A percentile compares a stretch with the other conserved stretches of the same genome.
Conservation (phyloP, 164 flowering plant genomes). For the Berberis thunbergii region DNA sequence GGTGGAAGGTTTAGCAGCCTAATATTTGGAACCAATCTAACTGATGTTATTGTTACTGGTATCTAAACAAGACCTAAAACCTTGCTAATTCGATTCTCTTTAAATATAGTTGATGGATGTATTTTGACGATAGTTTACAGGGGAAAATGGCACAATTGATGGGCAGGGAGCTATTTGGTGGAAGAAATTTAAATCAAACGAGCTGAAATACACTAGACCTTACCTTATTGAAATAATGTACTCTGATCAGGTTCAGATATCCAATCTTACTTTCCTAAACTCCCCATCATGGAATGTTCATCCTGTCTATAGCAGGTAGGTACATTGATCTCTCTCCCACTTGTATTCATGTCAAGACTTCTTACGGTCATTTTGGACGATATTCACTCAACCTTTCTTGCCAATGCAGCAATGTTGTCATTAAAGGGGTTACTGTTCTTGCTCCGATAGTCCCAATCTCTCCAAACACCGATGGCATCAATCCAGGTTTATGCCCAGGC, state of each 20-base stretch:
- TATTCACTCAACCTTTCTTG: neutral
- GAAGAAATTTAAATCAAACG: constrained; percentile 38
- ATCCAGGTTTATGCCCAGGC: neutral
- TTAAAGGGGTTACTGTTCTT: constrained; percentile 59
- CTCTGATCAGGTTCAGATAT: constrained; percentile 50
- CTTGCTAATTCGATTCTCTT: neutral
- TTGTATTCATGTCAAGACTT: neutral
- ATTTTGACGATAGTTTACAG: constrained; percentile 19
- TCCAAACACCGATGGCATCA: constrained; percentile 44
- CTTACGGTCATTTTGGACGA: neutral
- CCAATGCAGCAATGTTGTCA: constrained; percentile 49
- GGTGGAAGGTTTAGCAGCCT: constrained; percentile 44
- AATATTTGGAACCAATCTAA: constrained; percentile 69
- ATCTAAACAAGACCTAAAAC: neutral
- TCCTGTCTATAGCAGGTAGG: constrained; percentile 95
- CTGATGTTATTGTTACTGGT: constrained; percentile 84
- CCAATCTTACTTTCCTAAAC: constrained; percentile 53
- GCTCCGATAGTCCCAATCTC: constrained; percentile 51
- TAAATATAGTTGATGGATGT: neutral
- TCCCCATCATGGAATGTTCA: constrained; percentile 87
- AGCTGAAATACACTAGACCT: constrained; percentile 65
- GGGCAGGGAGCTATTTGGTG: constrained; percentile 80
- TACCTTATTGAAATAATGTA: constrained; percentile 70
- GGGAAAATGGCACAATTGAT: constrained; percentile 74
- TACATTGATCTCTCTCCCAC: constrained; percentile 7